Percentiles rank a stretch among this genome's conserved stretches.
Conservation (phyloP, 345 rosid species). For the Gossypium thurberi region DNA sequence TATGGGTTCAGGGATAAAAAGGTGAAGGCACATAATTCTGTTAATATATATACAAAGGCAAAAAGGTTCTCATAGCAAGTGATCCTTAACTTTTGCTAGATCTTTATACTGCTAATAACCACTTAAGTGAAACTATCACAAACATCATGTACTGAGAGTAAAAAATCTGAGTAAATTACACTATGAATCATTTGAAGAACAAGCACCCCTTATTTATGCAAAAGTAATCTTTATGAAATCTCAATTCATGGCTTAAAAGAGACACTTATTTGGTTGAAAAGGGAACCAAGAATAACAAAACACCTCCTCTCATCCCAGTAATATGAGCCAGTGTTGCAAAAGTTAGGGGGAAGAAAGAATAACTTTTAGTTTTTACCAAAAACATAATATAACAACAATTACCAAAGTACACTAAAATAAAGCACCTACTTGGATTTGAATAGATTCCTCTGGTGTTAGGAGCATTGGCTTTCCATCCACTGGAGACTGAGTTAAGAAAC, state of each 20-base stretch:
- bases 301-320: background rate
- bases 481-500: constrained; percentile 54
- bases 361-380: background rate
- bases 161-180: background rate
- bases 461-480: constrained; percentile 82
- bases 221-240: background rate
- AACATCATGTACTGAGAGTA: background rate
- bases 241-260: background rate
- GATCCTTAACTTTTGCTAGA: background rate
- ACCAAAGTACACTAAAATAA: background rate
- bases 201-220: background rate
- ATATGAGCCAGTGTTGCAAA: background rate
- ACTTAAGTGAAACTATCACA: background rate
- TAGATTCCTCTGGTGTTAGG: constrained; percentile 79
- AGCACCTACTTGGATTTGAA: constrained; percentile 63
- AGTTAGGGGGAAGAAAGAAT: background rate
- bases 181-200: background rate
- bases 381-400: background rate
- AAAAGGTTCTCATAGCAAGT: background rate
- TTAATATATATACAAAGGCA: background rate
- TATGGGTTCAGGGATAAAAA: background rate
- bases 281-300: background rate
- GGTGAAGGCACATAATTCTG: background rate
- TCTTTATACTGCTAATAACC: background rate
- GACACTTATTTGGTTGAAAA: background rate